These are phyloP conservation scores for Saccharum officinarum DNA, from an alignment of 176 grass and related monocot genomes.

Conservation along the genomic window DNA sequence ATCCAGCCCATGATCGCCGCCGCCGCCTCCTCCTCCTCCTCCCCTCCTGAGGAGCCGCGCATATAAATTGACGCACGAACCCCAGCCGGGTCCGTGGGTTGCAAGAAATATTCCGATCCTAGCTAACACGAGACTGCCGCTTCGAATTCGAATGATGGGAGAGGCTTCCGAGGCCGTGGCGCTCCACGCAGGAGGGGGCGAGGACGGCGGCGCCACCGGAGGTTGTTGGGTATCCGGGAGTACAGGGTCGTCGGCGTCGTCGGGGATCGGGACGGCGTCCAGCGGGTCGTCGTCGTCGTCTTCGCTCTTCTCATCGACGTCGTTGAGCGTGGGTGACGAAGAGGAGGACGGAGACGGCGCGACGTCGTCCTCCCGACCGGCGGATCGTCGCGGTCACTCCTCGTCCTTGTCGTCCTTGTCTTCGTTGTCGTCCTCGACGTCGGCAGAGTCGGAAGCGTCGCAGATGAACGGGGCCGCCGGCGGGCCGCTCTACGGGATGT, in stretches of 20 bases:
- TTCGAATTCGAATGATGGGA: not conserved
- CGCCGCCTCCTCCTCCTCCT: too few species aligned
- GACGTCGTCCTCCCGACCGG: not conserved
- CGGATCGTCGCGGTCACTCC: not conserved
- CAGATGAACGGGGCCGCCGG: slow-evolving; percentile 5
- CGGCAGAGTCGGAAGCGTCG: slow-evolving; percentile 23
- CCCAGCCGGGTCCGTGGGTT: too few species aligned
- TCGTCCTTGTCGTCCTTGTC: slow-evolving; percentile 20
- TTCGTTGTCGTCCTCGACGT: not conserved
- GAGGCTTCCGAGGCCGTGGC: not conserved
- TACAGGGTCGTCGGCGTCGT: not conserved
- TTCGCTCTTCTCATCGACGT: slow-evolving; percentile 36
- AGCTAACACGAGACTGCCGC: not conserved
- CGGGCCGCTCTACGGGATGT: slow-evolving; percentile 58
- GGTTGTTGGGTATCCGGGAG: not conserved
- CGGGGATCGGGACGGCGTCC: not conserved
- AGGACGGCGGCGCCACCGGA: not conserved
- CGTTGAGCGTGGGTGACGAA: slow-evolving; percentile 35
- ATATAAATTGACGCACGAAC: too few species aligned
- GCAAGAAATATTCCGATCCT: too few species aligned
- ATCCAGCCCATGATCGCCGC: too few species aligned
- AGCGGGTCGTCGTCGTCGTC: not conserved
- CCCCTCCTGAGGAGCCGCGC: too few species aligned
- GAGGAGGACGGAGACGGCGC: slow-evolving; percentile 5
- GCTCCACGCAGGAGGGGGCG: not conserved